Base-by-base conservation (phyloP, 371 early-diverging fungal species). In the Parasitella parasitica region DNA sequence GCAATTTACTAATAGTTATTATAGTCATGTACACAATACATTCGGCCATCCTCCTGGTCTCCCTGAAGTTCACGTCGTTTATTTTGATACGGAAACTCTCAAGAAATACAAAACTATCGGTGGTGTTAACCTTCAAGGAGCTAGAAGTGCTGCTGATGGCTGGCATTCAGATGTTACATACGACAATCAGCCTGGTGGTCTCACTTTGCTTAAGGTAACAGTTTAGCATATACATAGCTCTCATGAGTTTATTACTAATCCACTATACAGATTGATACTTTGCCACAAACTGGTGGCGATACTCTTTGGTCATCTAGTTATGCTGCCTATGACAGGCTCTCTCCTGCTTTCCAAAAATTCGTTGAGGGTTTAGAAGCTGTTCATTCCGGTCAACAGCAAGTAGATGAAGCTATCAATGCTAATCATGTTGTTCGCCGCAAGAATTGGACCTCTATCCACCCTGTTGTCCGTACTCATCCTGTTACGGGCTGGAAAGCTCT, bases 401-500 rank as follows among this genome's bases (percentile, higher is more conserved):
- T 70, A 4, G 62, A 72, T 48, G 60, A 71, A 56, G 80, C 79
- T 22, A 69, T 48, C 18, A 61, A 32, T 63, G 67, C 59, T n/a
- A 77, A 75, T 15, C 73, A 72, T 50, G 62, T 69, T 41, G 56
- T 80, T 18, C 83, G 83, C 46, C 76, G 83, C 48, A 73, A 72
- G 16, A 50, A 64, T 36, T 76, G 74, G 63, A 80, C 69, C 53
- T 62, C 75, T 15, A 49, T 49, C 6, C 88, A 88, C 43, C 90
- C 88, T 9, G 63, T 87, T 6, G 57, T 89, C 41, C 83, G 90
- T 54, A 87, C 88, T 13, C 86, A 89, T 64, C 90, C 90, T 32
- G 84, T 89, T 39, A 88, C 90, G 7, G 85, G 86, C 32, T 86
- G 86, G 86, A 88, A 87, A 64, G 56, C 84, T n/a, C 65, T 89